phyloP scores from a whole-genome alignment of 345 rosid species.

The Ceriops decandra region DNA sequence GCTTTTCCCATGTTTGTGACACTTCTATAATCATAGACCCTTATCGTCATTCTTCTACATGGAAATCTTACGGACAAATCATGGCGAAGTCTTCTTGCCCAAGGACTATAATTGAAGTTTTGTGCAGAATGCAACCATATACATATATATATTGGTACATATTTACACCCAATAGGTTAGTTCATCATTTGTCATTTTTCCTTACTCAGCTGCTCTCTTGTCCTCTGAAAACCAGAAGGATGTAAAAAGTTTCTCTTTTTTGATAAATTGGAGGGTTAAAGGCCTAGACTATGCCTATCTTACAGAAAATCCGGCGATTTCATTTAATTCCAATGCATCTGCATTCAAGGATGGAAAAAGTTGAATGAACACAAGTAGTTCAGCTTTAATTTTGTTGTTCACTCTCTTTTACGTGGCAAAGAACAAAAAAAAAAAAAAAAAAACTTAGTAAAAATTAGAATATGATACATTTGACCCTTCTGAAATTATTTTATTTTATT shows the following conservation, averaged over 20 bases:
- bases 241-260: not conserved
- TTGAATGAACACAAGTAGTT: no score
- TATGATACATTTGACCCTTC: no score
- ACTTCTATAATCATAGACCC: not conserved
- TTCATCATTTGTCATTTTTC: not conserved
- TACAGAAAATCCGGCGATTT: no score
- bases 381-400: no score
- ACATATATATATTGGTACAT: not conserved
- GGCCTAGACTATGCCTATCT: no score
- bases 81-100: not conserved
- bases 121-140: not conserved
- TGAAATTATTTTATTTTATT: no score
- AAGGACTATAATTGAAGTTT: not conserved
- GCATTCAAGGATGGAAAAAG: no score
- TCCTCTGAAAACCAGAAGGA: not conserved
- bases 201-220: not conserved
- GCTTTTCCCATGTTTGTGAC: slow-evolving; percentile 47
- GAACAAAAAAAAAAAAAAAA: no score
- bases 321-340: no score
- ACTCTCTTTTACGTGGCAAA: no score
- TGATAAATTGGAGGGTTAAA: no score
- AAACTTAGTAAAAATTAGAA: no score
- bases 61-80: not conserved
- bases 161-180: not conserved
- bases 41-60: not conserved